A percentile compares a stretch with the other conserved stretches of the same genome.
Conservation (phyloP, 306 rosid species). For the Cucumis cinereus region DNA sequence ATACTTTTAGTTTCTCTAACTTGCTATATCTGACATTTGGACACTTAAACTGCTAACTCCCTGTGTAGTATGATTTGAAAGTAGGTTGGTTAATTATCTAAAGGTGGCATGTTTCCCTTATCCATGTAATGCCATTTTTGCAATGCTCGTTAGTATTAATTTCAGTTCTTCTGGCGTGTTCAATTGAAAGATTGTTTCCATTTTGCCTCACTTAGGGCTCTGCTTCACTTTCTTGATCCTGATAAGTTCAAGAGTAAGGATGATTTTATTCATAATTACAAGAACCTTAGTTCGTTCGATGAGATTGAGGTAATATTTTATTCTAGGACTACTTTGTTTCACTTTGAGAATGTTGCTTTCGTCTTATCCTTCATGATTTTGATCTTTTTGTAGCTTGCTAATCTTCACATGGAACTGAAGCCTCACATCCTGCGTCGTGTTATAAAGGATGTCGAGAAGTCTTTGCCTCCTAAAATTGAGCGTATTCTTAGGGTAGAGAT, state of each 20-base stretch:
- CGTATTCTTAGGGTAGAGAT: constrained; percentile 95
- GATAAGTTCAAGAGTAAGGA: constrained; percentile 85
- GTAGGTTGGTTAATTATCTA: background rate
- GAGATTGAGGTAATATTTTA: constrained; percentile 67
- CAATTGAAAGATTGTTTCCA: background rate
- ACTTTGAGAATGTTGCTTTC: background rate
- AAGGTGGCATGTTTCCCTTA: background rate
- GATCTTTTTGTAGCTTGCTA: constrained; percentile 61
- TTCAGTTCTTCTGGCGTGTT: background rate
- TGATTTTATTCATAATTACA: constrained; percentile 90
- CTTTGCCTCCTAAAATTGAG: constrained; percentile 97
- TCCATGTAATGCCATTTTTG: background rate
- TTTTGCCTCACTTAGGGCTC: constrained; percentile 47
- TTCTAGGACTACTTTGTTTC: background rate
- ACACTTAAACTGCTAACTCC: background rate
- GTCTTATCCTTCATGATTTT: constrained; percentile 7
- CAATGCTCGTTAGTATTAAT: background rate
- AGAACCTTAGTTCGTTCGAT: constrained; percentile 95
- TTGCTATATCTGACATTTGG: background rate
- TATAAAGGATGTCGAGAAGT: constrained; percentile 97
- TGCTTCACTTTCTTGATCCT: constrained; percentile 91
- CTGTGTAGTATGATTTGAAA: background rate
- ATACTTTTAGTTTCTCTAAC: background rate
- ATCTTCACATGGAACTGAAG: constrained; percentile 92
- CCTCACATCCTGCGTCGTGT: constrained; percentile 99